These are phyloP conservation scores for Colletotrichum tropicale DNA, from an alignment of 2,329 filamentous ascomycete genomes.

Conservation along the genomic window DNA sequence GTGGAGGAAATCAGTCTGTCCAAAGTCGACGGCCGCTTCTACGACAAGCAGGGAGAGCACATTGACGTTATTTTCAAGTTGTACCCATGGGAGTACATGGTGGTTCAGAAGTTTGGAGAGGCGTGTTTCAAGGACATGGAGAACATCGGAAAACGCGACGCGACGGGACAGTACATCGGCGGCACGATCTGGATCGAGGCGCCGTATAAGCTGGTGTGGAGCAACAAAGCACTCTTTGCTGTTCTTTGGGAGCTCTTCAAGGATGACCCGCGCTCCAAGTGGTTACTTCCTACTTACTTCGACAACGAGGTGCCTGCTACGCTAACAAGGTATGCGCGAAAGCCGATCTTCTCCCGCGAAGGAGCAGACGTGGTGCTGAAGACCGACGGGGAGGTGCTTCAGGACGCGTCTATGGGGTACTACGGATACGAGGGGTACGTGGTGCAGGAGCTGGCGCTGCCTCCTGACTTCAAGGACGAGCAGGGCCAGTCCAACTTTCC, in stretches of 20 bases:
- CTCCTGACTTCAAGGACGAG: neutral
- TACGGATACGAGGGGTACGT: neutral
- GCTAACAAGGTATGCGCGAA: neutral
- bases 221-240: neutral
- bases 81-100: slow-evolving; percentile 1
- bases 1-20: neutral
- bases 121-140: neutral
- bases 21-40: neutral
- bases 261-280: neutral
- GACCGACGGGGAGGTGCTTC: neutral
- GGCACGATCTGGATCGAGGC: neutral
- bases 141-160: neutral
- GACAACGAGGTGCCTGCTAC: neutral
- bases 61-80: slow-evolving; percentile 4
- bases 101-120: neutral
- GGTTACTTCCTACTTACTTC: neutral
- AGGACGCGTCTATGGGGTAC: neutral
- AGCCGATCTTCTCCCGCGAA: neutral
- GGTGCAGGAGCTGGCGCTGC: neutral
- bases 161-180: neutral
- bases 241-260: neutral
- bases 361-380: neutral
- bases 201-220: neutral
- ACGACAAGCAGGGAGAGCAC: neutral
- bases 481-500: neutral